Evolutionary conservation across 2,329 filamentous ascomycete species (phyloP), one percentile per base, ranked within the genome.

Genomic region (Dendryphion nanum): DNA sequence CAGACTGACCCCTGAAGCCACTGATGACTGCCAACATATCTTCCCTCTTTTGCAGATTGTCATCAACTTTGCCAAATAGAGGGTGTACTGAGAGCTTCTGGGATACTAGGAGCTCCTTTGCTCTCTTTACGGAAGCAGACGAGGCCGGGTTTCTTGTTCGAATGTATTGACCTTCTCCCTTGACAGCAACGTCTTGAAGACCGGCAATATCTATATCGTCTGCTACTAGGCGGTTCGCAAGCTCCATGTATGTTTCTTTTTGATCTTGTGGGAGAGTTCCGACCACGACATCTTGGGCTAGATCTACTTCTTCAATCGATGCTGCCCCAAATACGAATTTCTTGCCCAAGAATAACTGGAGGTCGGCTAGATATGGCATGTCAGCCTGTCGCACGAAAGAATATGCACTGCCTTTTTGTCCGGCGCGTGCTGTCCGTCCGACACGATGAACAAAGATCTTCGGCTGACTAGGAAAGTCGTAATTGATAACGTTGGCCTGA

Each of bases 401-500:
- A 38, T 95, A 98, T 69, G 85, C 86, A 93, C 93, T 97, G 46
- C 93, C 93, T 49, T 85, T 82, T 55, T 89, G 84, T 12, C 91
- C 93, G 30, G 94, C 94, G 78, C 93, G 82, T 28, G 93, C 94
- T 18, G 94, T 98, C 69, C 93, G 84, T 55, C 93, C 93, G 32
- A 98, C 93, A 61, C 93, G 84, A 67, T 98, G 93, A 18, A 98
- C 86, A 56, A 94, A 98, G 29, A 98, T 83, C 69, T 98, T 98
- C 15, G 93, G 89, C 57, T 97, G 93, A 2, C 91, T 86, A 3
- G 93, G 91, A 49, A 98, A 38, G 17, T 37, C 24, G 24, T 37
- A 37, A 10, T 24, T 23, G 23, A 26, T 26, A 26, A 26, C 23
- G 23, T 26, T 26, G 10, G n/a, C n/a, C n/a, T n/a, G n/a, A n/a